Conservation (phyloP, 352 stramenopile species). For the Plasmopara halstedii region DNA sequence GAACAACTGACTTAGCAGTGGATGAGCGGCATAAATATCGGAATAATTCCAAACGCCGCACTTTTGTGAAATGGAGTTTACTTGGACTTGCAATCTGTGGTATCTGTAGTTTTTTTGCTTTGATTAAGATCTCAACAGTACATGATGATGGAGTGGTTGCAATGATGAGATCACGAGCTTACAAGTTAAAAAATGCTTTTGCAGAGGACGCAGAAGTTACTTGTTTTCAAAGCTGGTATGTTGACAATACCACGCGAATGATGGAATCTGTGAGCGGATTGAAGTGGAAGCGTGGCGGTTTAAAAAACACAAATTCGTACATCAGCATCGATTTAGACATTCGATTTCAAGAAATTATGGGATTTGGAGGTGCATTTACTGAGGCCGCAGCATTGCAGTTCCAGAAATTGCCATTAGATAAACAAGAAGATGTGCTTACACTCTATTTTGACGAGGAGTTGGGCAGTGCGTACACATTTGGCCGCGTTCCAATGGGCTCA, state of each 20-base stretch:
- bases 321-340: constrained; percentile 40
- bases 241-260: constrained; percentile 51
- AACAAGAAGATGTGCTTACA: constrained; percentile 79
- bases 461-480: constrained; percentile 81
- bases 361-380: constrained; percentile 90
- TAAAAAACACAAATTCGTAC: constrained; percentile 17
- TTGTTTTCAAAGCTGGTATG: constrained; percentile 59
- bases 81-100: constrained; percentile 20
- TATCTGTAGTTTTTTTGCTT: constrained; percentile 16
- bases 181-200: constrained; percentile 5
- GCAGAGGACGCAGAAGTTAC: constrained; percentile 17
- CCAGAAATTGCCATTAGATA: constrained; percentile 50
- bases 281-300: constrained; percentile 19
- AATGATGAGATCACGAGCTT: constrained; percentile 2
- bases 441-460: constrained; percentile 80
- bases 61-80: constrained; percentile 23
- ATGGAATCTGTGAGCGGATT: constrained; percentile 45
- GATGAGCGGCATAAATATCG: constrained; percentile 14
- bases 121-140: constrained; percentile 9
- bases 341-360: constrained; percentile 72
- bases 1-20: constrained; percentile 23
- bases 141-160: constrained; percentile 10
- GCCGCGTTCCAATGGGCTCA: constrained; percentile 85
- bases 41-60: constrained; percentile 2
- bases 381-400: constrained; percentile 85